phyloP scores from a whole-genome alignment of 2,329 filamentous ascomycete genomes.

The Pseudocercospora musae region DNA sequence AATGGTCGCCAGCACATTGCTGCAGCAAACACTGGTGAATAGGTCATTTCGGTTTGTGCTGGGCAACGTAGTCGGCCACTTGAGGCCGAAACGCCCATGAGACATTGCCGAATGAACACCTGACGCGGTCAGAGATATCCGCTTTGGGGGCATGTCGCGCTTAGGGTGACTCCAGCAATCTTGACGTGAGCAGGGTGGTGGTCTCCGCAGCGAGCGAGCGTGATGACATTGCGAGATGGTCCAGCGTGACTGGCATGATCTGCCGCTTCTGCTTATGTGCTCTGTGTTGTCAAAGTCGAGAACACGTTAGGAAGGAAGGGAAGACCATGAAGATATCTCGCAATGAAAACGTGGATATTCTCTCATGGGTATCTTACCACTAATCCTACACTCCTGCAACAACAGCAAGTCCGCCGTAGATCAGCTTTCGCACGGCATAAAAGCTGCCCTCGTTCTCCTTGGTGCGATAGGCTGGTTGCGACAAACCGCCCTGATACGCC shows the following conservation, averaged over 20 bases:
- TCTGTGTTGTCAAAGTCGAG: neutral
- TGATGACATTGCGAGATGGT: neutral
- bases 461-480: slow-evolving; percentile 37
- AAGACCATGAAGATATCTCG: too few relatives aligned
- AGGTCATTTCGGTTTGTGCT: neutral
- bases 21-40: slow-evolving; percentile 16
- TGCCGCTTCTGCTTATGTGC: neutral
- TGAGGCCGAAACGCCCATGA: neutral
- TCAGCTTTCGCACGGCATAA: slow-evolving; percentile 81
- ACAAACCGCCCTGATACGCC: slow-evolving; percentile 57
- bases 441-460: slow-evolving; percentile 62
- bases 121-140: neutral
- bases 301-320: neutral
- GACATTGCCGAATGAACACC: neutral
- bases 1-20: neutral
- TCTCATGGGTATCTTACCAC: neutral
- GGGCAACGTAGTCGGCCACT: neutral
- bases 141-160: neutral
- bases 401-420: slow-evolving; percentile 91
- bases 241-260: neutral
- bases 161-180: neutral
- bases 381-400: slow-evolving; percentile 60
- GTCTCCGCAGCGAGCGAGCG: neutral
- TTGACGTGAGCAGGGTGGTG: neutral
- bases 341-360: neutral